Conservation (phyloP, 1,284 basidiomycete species). For the Irpex sp. region DNA sequence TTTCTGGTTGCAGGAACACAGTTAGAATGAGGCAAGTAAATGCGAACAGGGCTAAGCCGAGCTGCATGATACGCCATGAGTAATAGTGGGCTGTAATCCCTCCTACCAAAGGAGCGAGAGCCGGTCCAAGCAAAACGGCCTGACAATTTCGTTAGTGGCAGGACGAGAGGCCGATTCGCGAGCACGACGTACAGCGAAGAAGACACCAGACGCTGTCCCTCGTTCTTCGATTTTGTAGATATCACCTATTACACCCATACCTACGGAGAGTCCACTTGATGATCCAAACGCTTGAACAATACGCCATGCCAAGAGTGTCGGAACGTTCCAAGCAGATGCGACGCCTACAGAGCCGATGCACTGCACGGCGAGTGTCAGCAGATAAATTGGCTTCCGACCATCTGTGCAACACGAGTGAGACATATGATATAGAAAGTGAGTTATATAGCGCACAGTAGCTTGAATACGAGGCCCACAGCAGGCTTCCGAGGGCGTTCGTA, state of each 20-base stretch:
- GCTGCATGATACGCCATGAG: conserved; percentile 70
- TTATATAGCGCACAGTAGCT: conserved; percentile 39
- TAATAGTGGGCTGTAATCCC: conserved; percentile 47
- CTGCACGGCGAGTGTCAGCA: conserved; percentile 55
- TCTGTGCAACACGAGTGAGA: conserved; percentile 30
- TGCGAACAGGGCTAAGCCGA: conserved; percentile 40
- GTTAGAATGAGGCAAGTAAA: conserved; percentile 42
- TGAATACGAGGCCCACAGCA: conserved; percentile 50
- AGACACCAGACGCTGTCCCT: conserved; percentile 40
- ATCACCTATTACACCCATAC: conserved; percentile 43
- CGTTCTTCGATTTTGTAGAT: conserved; percentile 38
- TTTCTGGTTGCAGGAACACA: conserved; percentile 62
- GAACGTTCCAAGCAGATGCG: conserved; percentile 40
- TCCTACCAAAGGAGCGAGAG: conserved; percentile 29
- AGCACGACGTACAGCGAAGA: conserved; percentile 31
- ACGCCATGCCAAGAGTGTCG: conserved; percentile 53
- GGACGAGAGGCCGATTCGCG: background rate
- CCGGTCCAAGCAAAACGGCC: conserved; percentile 27
- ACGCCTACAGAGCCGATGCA: conserved; percentile 59
- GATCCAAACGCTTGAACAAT: conserved; percentile 60
- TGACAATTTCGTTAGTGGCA: conserved; percentile 2
- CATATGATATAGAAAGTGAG: background rate
- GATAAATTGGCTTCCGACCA: conserved; percentile 61
- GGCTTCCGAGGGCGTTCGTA: conserved; percentile 35
- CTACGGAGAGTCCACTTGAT: conserved; percentile 33